Evolutionary conservation across 176 grass and related monocot species (phyloP), one percentile per base, ranked within the genome.

Genomic region (Ampelocalamus luodianensis): DNA sequence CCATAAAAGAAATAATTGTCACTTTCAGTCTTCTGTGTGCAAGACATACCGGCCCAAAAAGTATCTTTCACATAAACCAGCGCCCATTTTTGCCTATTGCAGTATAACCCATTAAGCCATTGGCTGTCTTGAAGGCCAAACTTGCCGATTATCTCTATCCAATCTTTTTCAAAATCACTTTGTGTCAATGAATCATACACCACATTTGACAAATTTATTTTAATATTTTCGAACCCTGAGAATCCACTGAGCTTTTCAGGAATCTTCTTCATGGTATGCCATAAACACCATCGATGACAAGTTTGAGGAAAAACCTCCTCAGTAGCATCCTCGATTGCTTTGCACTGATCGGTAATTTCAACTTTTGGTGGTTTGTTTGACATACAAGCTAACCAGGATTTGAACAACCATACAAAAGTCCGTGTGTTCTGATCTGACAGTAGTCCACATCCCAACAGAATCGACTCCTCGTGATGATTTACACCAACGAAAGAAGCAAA

Each of bases 1-100:
- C 7, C 18, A 56, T 56, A 2, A 56, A 56, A 56, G 53, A 55
- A 55, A 22, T 18, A 7, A 55, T 22, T 55, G 18, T 3, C 20
- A 55, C 53, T 55, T 55, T 55, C 53, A 55, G 7, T 55, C 53
- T 55, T 55, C 2, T 22, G 53, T 55, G 66, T 72, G 13, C 60
- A 77, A 62, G 44, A 79, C 66, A 88, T 79, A 51, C 74, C 87
- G 42, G 81, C 87, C 74, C 87, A 88, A 58, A 83, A 88, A 51
- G 54, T 65, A 27, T 66, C 74, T 64, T 88, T 83, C 26, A 79
- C 29, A 76, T 68, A 81, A 42, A 59, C 34, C 2, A 68, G 58
- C 54, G 81, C 85, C 77, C 85, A 87, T 65, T 61, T 51, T 23
- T 80, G 53, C 23, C 85, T 78, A 64, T 63, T 71, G 11, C 64